Evolutionary conservation across 2,329 filamentous ascomycete species (phyloP), one percentile per base, ranked within the genome.

Genomic region (Didymella sp.): DNA sequence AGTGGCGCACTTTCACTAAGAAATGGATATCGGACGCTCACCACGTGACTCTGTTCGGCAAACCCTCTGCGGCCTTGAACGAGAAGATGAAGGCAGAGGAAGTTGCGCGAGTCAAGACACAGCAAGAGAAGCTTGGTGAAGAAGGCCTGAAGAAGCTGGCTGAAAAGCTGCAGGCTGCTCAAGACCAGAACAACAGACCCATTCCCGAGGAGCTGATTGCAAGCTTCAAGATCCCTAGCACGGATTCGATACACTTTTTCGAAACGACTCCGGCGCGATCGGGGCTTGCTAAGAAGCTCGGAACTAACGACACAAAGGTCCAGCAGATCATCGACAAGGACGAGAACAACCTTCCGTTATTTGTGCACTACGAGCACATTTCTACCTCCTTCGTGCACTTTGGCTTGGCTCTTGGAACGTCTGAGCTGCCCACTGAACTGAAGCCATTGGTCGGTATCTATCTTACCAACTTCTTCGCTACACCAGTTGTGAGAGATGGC

Each of bases 311-410:
- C 27, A 94, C 91, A 63, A 75, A 83, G 4, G 85, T 91, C 4
- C 95, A 99, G 75, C 82, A 86, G 58, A 77, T 88, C 45, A 86
- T 99, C 45, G 91, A 98, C 72, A 80, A 82, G 13, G 86, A 91
- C 37, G 82, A 84, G 33, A 76, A 81, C 6, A 80, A 82, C 15
- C 73, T 88, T n/a, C 89, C 92, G 0, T 80, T 98, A 2, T 99
- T 97, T 76, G 83, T 99, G n/a, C 94, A 99, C 76, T 99, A 96
- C 64, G 95, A 99, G 77, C 89, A 96, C 70, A 92, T 98, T 13
- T 89, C 89, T 2, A 96, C 91, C 57, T 96, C 92, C 71, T 99
- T 99, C 74, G 92, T 96, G 6, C 89, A 94, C 66, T 84, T 98
- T 56, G 89, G 87, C 44, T 77, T 98, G 21, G 86, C 95, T 53